Base-by-base conservation (phyloP, 208 protist genomes). In the Trypanosoma avium region DNA sequence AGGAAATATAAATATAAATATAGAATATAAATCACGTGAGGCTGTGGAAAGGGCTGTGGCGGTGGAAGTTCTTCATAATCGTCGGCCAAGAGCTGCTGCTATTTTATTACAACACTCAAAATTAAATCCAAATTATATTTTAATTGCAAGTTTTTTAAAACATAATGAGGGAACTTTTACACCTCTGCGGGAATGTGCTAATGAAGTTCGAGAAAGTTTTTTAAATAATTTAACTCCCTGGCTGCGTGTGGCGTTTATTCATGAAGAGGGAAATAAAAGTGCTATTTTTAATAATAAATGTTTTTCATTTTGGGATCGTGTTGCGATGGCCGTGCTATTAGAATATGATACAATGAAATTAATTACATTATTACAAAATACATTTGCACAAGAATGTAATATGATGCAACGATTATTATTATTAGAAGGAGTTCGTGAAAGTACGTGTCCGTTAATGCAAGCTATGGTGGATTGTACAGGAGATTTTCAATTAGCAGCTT, bases 401-500 rank as follows among this genome's bases (percentile, higher is more conserved):
- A 64, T 64, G n/a, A 22, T 83, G 19, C 82, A 89, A 72, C 61
- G 70, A 38, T 67, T 94, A 27, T 49, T 90, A 58, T 74, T 94
- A 8, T 49, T 77, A 30, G 69, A 88, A 40, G 88, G 88, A 26
- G 71, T 94, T 42, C 70, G 69, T 48, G 47, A 45, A n/a, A 47
- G 32, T n/a, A 80, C 82, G n/a, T 83, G 62, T 61, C 64, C 72
- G 17, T 46, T 71, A 13, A 92, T 93, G 84, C 82, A 91, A 70
- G 46, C 57, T 22, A 86, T 93, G 24, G 89, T 95, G 21, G 86
- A 95, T 57, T 73, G 65, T 69, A 92, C 89, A 0, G 86, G 82
- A 5, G 81, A 95, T 67, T 91, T 90, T 45, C 89, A 95, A 62
- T 76, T 93, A 17, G 89, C 77, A 19, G 86, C 86, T 21, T 95